Evolutionary conservation across 306 rosid species (phyloP).

Genomic region (Quercus cerris): DNA sequence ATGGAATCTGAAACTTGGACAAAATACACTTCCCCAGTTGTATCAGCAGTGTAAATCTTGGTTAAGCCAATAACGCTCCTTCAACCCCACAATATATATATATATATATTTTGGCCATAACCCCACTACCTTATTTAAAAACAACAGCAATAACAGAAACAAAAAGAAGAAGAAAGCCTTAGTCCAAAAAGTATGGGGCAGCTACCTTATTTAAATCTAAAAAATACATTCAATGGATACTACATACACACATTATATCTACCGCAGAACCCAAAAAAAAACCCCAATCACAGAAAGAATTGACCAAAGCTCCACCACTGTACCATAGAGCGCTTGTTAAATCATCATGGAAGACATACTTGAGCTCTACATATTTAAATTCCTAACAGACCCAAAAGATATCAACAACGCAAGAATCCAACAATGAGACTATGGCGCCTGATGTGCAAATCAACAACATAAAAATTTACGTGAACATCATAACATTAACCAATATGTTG

Average conservation of each 20-base stretch:
- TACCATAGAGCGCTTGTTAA: not conserved
- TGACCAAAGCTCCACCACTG: not conserved
- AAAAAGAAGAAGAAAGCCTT: too few relatives aligned
- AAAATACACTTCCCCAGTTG: not conserved
- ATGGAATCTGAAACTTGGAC: slow-evolving; percentile 1
- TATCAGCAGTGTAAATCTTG: not conserved
- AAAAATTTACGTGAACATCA: not conserved
- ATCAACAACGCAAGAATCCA: not conserved
- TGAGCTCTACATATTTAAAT: not conserved
- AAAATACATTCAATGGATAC: not conserved
- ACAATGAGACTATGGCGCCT: not conserved
- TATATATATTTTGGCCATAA: too few relatives aligned
- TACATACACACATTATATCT: not conserved
- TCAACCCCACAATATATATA: not conserved
- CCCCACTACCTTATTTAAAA: too few relatives aligned
- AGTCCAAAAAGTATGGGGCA: not conserved
- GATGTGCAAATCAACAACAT: not conserved
- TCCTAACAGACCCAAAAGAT: not conserved
- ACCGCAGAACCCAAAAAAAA: not conserved
- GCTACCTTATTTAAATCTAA: not conserved
- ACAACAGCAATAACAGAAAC: too few relatives aligned
- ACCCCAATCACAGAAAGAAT: not conserved
- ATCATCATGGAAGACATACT: not conserved
- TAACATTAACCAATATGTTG: not conserved
- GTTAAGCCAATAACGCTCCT: not conserved